phyloP scores from a whole-genome alignment of 257 asterid genomes.

The Orobanche coerulescens region DNA sequence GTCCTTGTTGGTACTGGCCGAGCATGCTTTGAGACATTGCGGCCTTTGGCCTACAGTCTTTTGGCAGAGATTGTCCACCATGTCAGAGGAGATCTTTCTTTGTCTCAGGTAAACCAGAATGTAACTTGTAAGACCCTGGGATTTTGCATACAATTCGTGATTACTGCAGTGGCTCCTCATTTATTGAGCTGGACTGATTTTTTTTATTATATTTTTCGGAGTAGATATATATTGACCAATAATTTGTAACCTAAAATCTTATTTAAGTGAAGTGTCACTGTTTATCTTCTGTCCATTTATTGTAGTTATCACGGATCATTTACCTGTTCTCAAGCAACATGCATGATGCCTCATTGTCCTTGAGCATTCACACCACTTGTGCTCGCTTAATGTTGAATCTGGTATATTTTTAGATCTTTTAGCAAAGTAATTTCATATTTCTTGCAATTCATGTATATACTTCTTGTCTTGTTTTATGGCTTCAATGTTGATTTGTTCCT shows the following conservation, averaged over 20 bases:
- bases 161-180: conserved; percentile 6
- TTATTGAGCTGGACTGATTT: background rate
- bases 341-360: conserved; percentile 95
- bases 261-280: background rate
- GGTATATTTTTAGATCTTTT: conserved; percentile 37
- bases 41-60: conserved; percentile 98
- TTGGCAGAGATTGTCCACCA: conserved; percentile 98
- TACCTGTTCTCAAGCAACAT: conserved; percentile 97
- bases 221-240: conserved; percentile 4
- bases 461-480: background rate
- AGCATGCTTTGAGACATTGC: conserved; percentile 95
- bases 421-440: background rate
- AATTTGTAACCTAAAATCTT: conserved; percentile 2
- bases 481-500: conserved; percentile 16
- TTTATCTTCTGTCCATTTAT: conserved; percentile 23
- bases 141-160: conserved; percentile 10
- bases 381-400: conserved; percentile 98
- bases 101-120: conserved; percentile 66
- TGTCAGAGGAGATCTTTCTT: conserved; percentile 88
- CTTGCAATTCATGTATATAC: background rate
- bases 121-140: background rate
- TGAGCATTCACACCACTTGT: conserved; percentile 98
- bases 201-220: background rate
- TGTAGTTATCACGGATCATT: conserved; percentile 92
- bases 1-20: conserved; percentile 98